Percentiles rank a stretch among this genome's conserved stretches.
Evolutionary conservation across 805 yeast species (phyloP).

Genomic region (Candida sanyiensis): DNA sequence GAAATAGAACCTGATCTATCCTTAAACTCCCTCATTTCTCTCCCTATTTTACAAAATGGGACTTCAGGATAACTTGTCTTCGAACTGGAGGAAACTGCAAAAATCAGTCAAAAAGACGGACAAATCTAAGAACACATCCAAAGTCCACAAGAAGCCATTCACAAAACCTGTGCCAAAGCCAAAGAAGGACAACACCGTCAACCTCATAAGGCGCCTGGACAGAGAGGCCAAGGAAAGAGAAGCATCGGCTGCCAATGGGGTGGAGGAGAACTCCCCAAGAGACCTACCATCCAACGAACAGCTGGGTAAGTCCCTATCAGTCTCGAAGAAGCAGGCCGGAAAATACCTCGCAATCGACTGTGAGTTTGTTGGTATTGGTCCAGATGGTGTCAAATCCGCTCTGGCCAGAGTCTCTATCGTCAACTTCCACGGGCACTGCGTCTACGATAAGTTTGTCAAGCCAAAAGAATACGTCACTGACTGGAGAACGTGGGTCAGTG

Average conservation of each 20-base stretch:
- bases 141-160: conserved; percentile 3
- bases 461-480: conserved; percentile 77
- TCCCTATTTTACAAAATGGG: too few species aligned
- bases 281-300: conserved; percentile 13
- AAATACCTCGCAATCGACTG: conserved; percentile 82
- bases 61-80: conserved; percentile 9
- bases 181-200: conserved; percentile 8
- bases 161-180: background rate
- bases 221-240: conserved; percentile 9
- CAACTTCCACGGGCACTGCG: conserved; percentile 67
- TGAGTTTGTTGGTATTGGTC: conserved; percentile 91
- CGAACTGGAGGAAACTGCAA: conserved; percentile 10
- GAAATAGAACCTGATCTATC: too few species aligned
- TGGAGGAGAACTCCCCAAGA: conserved; percentile 20
- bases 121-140: background rate
- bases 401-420: conserved; percentile 86
- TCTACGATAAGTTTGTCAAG: conserved; percentile 69
- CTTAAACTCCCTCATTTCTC: too few species aligned
- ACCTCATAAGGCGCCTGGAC: conserved; percentile 8
- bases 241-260: conserved; percentile 24
- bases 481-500: conserved; percentile 92
- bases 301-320: conserved; percentile 14
- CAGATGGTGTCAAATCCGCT: conserved; percentile 60
- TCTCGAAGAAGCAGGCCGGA: conserved; percentile 47
- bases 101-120: conserved; percentile 4